These are phyloP conservation scores for Moesziomyces antarcticus DNA, from an alignment of 1,284 basidiomycete genomes.

Conservation along the genomic window DNA sequence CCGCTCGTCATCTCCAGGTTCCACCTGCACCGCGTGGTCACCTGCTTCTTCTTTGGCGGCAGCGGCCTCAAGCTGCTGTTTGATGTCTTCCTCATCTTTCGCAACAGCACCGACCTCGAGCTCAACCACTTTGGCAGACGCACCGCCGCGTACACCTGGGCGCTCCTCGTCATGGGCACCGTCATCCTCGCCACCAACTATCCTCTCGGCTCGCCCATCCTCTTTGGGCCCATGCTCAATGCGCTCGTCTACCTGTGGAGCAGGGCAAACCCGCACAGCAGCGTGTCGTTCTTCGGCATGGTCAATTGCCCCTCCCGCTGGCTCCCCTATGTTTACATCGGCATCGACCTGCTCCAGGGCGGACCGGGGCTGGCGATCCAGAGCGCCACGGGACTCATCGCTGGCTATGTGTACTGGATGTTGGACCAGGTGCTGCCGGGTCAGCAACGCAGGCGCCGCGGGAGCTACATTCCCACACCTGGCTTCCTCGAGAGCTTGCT, in stretches of 20 bases:
- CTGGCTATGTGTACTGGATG: conserved; percentile 75
- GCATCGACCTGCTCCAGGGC: conserved; percentile 76
- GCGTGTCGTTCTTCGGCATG: conserved; percentile 57
- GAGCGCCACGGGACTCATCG: conserved; percentile 77
- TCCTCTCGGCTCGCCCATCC: conserved; percentile 74
- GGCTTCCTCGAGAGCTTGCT: conserved; percentile 31
- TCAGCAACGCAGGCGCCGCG: conserved; percentile 23
- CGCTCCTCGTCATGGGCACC: conserved; percentile 48
- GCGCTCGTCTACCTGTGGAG: conserved; percentile 70
- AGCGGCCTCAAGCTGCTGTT: conserved; percentile 56
- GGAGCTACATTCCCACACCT: conserved; percentile 42
- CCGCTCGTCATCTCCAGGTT: conserved; percentile 70
- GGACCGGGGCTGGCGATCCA: conserved; percentile 75
- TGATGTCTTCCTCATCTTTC: conserved; percentile 56
- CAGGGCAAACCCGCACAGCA: conserved; percentile 43
- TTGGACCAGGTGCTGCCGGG: conserved; percentile 32
- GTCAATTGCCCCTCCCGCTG: conserved; percentile 74
- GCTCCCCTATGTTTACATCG: conserved; percentile 77
- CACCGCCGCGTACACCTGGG: conserved; percentile 60
- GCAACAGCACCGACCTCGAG: conserved; percentile 58
- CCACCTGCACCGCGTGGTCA: conserved; percentile 81
- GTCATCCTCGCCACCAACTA: conserved; percentile 72
- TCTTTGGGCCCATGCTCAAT: conserved; percentile 77
- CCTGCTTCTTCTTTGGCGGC: conserved; percentile 80
- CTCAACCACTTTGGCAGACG: conserved; percentile 48